A percentile compares a stretch with the other conserved stretches of the same genome.
Evolutionary conservation across 2,329 filamentous ascomycete genomes (phyloP).

Genomic region (Sporothrix protearum): DNA sequence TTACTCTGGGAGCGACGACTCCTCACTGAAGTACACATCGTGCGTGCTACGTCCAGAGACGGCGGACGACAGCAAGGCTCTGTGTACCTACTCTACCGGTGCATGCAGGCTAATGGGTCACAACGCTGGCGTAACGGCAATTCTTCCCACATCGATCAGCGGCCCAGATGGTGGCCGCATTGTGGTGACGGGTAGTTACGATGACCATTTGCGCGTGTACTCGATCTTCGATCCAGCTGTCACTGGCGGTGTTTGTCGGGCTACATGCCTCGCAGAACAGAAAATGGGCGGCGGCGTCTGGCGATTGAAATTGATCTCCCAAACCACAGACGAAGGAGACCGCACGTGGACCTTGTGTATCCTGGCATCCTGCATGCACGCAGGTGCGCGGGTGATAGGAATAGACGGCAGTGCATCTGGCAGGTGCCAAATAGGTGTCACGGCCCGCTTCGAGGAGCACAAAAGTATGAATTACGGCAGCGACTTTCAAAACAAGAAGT

Average conservation of each 20-base stretch:
- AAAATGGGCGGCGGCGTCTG: conserved; percentile 81
- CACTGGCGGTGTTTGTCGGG: conserved; percentile 42
- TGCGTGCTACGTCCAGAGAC: not conserved
- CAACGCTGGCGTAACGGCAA: conserved; percentile 80
- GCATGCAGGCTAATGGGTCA: conserved; percentile 45
- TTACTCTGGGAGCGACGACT: conserved; percentile 75
- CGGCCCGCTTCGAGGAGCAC: conserved; percentile 77
- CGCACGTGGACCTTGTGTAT: conserved; percentile 43
- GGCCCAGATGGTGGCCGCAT: conserved; percentile 48
- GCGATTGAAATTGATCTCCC: conserved; percentile 64
- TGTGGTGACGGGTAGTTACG: conserved; percentile 85
- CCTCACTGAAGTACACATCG: conserved; percentile 50
- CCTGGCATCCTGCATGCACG: conserved; percentile 94
- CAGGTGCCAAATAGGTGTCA: conserved; percentile 60
- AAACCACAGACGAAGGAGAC: conserved; percentile 29
- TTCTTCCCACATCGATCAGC: conserved; percentile 61
- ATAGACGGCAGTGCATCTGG: conserved; percentile 39
- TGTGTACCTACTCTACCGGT: conserved; percentile 27
- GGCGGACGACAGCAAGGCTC: not conserved
- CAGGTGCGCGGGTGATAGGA: conserved; percentile 66
- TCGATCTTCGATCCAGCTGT: conserved; percentile 43
- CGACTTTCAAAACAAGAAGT: conserved; percentile 54
- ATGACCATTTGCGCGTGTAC: conserved; percentile 73
- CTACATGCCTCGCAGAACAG: conserved; percentile 57
- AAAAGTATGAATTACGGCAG: conserved; percentile 94